These are phyloP conservation scores for Termitomyces sp. DNA, from an alignment of 768 basidiomycete genomes.

Conservation along the genomic window DNA sequence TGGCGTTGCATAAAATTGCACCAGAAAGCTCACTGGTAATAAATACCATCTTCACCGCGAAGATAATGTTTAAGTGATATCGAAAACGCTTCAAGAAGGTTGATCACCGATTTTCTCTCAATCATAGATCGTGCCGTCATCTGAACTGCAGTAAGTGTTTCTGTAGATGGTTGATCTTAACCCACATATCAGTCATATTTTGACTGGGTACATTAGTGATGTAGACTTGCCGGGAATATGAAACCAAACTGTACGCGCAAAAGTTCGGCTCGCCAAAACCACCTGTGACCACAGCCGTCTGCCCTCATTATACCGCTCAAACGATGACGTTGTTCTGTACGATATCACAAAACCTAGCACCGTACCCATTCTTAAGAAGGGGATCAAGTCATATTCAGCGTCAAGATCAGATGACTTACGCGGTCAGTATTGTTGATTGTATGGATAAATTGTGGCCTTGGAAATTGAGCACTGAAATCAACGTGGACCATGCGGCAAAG, in stretches of 20 bases:
- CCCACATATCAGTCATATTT: not conserved
- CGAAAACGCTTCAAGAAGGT: conserved; percentile 59
- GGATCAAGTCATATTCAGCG: not conserved
- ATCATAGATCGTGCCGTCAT: conserved; percentile 43
- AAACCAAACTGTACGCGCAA: conserved; percentile 63
- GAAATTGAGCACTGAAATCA: conserved; percentile 47
- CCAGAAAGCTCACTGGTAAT: conserved; percentile 30
- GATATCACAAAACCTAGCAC: conserved; percentile 73
- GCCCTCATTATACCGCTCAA: conserved; percentile 75
- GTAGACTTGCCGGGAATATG: conserved; percentile 48
- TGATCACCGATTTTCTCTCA: conserved; percentile 66
- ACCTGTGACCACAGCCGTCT: conserved; percentile 65
- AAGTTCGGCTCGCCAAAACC: conserved; percentile 47
- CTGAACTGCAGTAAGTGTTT: conserved; percentile 19
- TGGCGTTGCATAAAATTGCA: conserved; percentile 14
- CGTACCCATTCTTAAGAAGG: conserved; percentile 40
- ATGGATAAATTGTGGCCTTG: conserved; percentile 37
- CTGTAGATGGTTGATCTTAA: conserved; percentile 18
- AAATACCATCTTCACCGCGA: conserved; percentile 49
- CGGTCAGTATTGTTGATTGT: conserved; percentile 56
- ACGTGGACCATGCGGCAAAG: conserved; percentile 56
- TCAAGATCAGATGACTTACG: conserved; percentile 39
- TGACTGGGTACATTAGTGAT: not conserved
- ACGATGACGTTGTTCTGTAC: conserved; percentile 66
- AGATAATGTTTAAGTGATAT: conserved; percentile 69